These are phyloP conservation scores for Tetracentron sinense DNA, from an alignment of 164 flowering plant genomes.

Conservation along the genomic window DNA sequence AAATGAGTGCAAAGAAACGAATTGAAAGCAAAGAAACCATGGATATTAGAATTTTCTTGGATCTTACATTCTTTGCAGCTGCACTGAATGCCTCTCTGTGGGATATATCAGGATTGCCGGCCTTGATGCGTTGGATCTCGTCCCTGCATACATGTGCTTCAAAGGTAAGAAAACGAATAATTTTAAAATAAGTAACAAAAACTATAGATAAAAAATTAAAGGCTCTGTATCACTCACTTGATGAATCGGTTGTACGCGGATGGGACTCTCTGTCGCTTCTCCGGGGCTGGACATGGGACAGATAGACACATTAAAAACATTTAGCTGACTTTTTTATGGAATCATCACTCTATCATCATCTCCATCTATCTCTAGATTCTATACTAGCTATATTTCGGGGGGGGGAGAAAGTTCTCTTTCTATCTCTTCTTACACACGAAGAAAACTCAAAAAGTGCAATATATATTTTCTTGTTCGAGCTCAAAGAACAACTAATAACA, in stretches of 20 bases:
- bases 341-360: conserved; percentile 47
- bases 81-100: conserved; percentile 99
- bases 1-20: not conserved
- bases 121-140: conserved; percentile 99
- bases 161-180: not conserved
- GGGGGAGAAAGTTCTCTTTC: not conserved
- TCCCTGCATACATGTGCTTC: conserved; percentile 48
- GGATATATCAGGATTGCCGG: conserved; percentile 90
- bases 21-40: conserved; percentile 8
- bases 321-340: conserved; percentile 25
- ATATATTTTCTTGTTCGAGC: not conserved
- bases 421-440: not conserved
- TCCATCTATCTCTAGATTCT: conserved; percentile 15
- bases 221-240: conserved; percentile 55
- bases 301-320: conserved; percentile 31
- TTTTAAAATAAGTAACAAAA: not conserved
- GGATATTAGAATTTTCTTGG: conserved; percentile 23
- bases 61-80: conserved; percentile 94
- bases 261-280: conserved; percentile 99
- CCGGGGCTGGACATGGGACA: conserved; percentile 67
- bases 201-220: not conserved
- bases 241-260: conserved; percentile 98
- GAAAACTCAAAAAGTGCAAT: too few species aligned
- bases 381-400: conserved; percentile 21
- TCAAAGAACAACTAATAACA: too few species aligned